These are phyloP conservation scores for Candida schatavii DNA, from an alignment of 805 yeast species.

Conservation along the genomic window DNA sequence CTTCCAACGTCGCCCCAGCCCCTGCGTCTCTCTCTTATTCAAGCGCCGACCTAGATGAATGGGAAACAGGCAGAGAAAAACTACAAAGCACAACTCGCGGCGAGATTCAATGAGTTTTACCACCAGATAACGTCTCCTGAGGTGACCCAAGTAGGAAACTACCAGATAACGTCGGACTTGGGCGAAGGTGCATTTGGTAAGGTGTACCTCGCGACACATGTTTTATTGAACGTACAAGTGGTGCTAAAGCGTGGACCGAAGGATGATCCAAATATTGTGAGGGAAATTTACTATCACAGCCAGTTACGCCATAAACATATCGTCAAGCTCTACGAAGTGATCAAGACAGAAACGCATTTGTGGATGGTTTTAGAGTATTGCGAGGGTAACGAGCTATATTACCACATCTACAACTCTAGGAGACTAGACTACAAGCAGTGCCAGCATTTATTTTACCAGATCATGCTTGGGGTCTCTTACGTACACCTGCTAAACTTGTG, in stretches of 20 bases:
- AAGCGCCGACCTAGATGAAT: too few relatives aligned
- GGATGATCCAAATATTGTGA: constrained; percentile 78
- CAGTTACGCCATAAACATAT: constrained; percentile 83
- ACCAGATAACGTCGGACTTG: constrained; percentile 65
- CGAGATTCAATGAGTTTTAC: constrained; percentile 61
- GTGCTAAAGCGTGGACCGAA: constrained; percentile 80
- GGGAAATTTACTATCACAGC: constrained; percentile 86
- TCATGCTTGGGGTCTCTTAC: constrained; percentile 63
- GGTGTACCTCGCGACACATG: constrained; percentile 81
- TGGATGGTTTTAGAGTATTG: constrained; percentile 93
- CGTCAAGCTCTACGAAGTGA: constrained; percentile 80
- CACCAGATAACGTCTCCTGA: constrained; percentile 42
- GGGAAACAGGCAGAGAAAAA: constrained; percentile 19
- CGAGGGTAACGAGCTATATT: constrained; percentile 74
- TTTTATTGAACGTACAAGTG: constrained; percentile 64
- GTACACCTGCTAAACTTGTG: constrained; percentile 76
- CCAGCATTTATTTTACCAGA: constrained; percentile 57
- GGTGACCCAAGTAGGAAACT: constrained; percentile 74
- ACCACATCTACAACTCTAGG: constrained; percentile 53
- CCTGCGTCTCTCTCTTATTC: too few relatives aligned
- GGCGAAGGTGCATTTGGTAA: constrained; percentile 95
- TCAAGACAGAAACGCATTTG: constrained; percentile 72
- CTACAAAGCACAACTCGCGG: constrained; percentile 52
- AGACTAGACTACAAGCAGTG: constrained; percentile 51
- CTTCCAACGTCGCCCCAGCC: too few relatives aligned